Evolutionary conservation across 2,329 filamentous ascomycete species (phyloP).

Genomic region (Rhinocladiella similis): DNA sequence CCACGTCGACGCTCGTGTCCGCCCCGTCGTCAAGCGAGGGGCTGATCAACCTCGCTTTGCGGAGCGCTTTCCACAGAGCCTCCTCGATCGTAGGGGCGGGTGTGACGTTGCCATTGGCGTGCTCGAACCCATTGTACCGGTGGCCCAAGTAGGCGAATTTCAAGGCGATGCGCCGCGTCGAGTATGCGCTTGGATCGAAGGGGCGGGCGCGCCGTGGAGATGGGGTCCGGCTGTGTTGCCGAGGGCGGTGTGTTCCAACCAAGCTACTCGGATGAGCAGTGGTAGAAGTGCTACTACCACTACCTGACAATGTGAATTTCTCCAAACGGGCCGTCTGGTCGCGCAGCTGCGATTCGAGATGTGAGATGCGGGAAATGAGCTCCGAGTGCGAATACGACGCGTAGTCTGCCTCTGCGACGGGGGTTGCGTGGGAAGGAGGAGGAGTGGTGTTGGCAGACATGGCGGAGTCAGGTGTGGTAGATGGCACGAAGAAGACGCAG

Average conservation of each 20-base stretch:
- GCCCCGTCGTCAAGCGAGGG: conserved; percentile 54
- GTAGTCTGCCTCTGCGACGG: conserved; percentile 48
- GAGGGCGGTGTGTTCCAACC: too few species aligned
- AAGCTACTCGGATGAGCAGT: too few species aligned
- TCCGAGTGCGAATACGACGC: conserved; percentile 66
- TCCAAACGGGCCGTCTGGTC: conserved; percentile 44
- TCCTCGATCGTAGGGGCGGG: conserved; percentile 84
- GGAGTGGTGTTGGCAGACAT: neutral
- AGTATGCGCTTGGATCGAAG: conserved; percentile 79
- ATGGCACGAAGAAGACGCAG: neutral
- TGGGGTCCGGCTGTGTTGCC: conserved; percentile 23
- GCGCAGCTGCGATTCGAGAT: conserved; percentile 67
- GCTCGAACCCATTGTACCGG: conserved; percentile 90
- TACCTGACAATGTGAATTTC: neutral
- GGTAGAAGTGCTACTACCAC: too few species aligned
- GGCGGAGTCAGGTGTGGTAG: neutral
- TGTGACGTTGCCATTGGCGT: conserved; percentile 68
- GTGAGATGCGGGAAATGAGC: conserved; percentile 66
- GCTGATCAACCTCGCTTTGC: conserved; percentile 78
- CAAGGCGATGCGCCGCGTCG: conserved; percentile 80
- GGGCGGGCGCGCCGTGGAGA: conserved; percentile 39
- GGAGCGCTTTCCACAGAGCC: conserved; percentile 87
- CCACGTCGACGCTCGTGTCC: conserved; percentile 46
- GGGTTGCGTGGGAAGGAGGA: neutral
- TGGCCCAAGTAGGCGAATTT: conserved; percentile 94